Evolutionary conservation across 305 asterid genomes (phyloP).

Genomic region (Withania somnifera): DNA sequence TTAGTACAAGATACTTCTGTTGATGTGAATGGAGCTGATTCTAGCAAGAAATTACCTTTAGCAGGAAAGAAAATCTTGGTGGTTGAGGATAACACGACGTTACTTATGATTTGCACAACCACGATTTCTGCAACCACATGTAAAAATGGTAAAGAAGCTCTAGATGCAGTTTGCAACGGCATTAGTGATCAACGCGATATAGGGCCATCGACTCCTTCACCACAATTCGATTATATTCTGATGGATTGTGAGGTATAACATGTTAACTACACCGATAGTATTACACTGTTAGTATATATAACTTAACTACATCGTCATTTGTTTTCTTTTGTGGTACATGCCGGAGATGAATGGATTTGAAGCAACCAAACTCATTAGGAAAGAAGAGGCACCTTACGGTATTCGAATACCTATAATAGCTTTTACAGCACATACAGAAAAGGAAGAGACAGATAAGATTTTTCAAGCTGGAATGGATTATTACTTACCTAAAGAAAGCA

Average conservation of each 20-base stretch:
- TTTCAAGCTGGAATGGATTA: slow-evolving; percentile 25
- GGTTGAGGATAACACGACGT: slow-evolving; percentile 8
- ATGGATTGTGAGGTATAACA: slow-evolving; percentile 34
- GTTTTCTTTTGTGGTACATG: slow-evolving; percentile 9
- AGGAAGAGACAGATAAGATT: slow-evolving; percentile 1
- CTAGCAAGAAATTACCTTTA: background rate
- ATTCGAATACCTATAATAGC: slow-evolving; percentile 26
- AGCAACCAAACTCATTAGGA: slow-evolving; percentile 16
- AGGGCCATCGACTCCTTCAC: background rate
- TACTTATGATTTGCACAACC: slow-evolving; percentile 3
- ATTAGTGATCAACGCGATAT: background rate
- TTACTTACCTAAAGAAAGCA: slow-evolving; percentile 14
- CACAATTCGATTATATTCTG: slow-evolving; percentile 17
- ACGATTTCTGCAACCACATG: slow-evolving; percentile 9
- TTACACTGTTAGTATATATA: background rate
- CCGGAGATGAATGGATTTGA: slow-evolving; percentile 25
- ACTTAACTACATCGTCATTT: background rate
- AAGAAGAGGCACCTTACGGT: slow-evolving; percentile 16
- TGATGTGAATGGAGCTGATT: background rate
- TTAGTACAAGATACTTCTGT: background rate
- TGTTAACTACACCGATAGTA: background rate
- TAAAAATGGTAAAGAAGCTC: slow-evolving; percentile 20
- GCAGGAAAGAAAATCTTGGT: slow-evolving; percentile 22
- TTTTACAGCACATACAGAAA: slow-evolving; percentile 9
- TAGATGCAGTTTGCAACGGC: background rate